Evolutionary conservation across 768 basidiomycete species (phyloP).

Genomic region (Mycena rebaudengoi): DNA sequence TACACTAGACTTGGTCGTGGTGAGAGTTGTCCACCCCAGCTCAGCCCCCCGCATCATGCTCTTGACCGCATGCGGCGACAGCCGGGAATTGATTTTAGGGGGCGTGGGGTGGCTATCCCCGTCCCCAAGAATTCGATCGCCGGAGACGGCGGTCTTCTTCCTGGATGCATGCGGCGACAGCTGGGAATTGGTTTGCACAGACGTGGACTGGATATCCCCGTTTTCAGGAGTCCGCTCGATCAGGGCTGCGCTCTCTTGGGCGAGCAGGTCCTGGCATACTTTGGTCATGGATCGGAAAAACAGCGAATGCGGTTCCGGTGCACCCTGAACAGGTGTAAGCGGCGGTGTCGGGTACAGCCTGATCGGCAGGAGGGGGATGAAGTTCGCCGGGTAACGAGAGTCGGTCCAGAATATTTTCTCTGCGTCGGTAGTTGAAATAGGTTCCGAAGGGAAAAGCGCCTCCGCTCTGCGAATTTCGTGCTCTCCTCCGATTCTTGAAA

Average conservation of each 20-base stretch:
- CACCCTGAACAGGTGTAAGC: slow-evolving; percentile 5
- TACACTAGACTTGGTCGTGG: slow-evolving; percentile 84
- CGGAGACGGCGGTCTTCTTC: too few species aligned
- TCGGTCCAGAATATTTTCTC: slow-evolving; percentile 66
- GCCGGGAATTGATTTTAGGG: slow-evolving; percentile 60
- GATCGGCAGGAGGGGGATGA: slow-evolving; percentile 68
- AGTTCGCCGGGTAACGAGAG: slow-evolving; percentile 63
- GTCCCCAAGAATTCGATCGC: too few species aligned
- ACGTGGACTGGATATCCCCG: slow-evolving; percentile 45
- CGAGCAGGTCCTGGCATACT: slow-evolving; percentile 64
- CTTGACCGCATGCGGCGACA: slow-evolving; percentile 81
- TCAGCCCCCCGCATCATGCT: slow-evolving; percentile 76
- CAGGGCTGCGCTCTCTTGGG: slow-evolving; percentile 43
- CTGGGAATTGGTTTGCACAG: slow-evolving; percentile 61
- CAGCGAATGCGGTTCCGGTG: slow-evolving; percentile 24
- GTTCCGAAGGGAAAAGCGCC: slow-evolving; percentile 58
- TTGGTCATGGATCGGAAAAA: slow-evolving; percentile 60
- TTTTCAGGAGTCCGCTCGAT: not conserved
- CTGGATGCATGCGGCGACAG: slow-evolving; percentile 82
- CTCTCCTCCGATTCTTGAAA: slow-evolving; percentile 80
- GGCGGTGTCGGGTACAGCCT: slow-evolving; percentile 50
- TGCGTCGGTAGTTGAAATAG: slow-evolving; percentile 37
- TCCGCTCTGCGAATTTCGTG: slow-evolving; percentile 70
- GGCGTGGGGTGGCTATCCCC: slow-evolving; percentile 49
- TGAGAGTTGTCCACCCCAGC: slow-evolving; percentile 83